These are phyloP conservation scores for Furcasterigmium sp. DNA, from an alignment of 2,329 filamentous ascomycete genomes.

Conservation along the genomic window DNA sequence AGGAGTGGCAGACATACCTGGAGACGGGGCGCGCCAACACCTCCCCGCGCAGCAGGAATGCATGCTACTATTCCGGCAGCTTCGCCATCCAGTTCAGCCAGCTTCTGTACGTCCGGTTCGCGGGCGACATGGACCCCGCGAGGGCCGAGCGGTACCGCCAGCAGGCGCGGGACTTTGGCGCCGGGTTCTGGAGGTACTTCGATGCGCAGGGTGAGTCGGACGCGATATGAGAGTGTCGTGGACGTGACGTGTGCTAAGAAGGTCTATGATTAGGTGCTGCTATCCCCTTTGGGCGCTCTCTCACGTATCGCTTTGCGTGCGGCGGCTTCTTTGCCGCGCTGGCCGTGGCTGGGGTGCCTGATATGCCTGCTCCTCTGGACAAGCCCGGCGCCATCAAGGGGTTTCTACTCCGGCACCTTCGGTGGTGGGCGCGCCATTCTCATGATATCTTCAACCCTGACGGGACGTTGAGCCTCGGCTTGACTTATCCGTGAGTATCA, in stretches of 20 bases:
- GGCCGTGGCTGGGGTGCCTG: constrained; percentile 25
- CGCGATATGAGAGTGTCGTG: too few species aligned
- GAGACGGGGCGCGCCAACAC: neutral
- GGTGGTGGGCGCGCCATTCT: constrained; percentile 39
- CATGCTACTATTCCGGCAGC: constrained; percentile 40
- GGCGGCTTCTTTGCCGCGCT: constrained; percentile 14
- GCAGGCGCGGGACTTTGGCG: constrained; percentile 28
- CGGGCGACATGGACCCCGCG: constrained; percentile 27
- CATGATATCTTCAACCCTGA: constrained; percentile 40
- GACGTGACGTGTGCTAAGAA: too few species aligned
- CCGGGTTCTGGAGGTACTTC: constrained; percentile 35
- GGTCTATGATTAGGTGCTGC: neutral
- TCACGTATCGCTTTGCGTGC: neutral
- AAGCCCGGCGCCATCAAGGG: constrained; percentile 38
- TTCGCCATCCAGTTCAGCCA: constrained; percentile 41
- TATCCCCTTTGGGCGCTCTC: neutral
- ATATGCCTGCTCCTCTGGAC: constrained; percentile 29
- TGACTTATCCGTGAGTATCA: constrained; percentile 23
- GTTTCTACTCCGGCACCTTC: constrained; percentile 41
- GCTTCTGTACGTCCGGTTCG: constrained; percentile 37
- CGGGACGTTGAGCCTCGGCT: constrained; percentile 42
- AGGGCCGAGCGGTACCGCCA: constrained; percentile 25
- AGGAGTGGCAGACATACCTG: constrained; percentile 10
- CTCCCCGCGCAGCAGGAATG: constrained; percentile 8
- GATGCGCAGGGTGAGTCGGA: constrained; percentile 29